A percentile compares a stretch with the other conserved stretches of the same genome.
Conservation (phyloP, 2,329 filamentous ascomycete genomes). For the Fusarium nematophilum region DNA sequence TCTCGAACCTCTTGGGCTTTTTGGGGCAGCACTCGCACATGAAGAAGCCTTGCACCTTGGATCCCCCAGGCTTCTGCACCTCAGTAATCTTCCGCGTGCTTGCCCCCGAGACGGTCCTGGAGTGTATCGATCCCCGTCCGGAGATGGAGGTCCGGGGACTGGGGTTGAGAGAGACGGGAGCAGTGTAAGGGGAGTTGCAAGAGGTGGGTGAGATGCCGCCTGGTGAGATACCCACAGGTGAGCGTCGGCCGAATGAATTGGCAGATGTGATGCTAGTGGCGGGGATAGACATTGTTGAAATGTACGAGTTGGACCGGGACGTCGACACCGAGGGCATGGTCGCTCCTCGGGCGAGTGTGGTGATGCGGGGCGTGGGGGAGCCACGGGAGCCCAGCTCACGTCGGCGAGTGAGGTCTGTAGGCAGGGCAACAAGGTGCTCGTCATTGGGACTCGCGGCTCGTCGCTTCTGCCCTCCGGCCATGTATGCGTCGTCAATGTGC, state of each 20-base stretch:
- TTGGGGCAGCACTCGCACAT: conserved; percentile 40
- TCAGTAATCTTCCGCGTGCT: conserved; percentile 65
- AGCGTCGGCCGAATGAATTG: conserved; percentile 59
- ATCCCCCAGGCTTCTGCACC: conserved; percentile 57
- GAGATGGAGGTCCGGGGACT: conserved; percentile 62
- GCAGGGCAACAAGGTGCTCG: conserved; percentile 54
- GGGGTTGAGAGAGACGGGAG: conserved; percentile 60
- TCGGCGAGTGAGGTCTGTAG: conserved; percentile 59
- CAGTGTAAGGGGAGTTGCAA: conserved; percentile 61
- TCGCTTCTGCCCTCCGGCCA: conserved; percentile 62
- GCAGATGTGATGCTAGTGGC: conserved; percentile 57
- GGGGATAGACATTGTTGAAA: conserved; percentile 57
- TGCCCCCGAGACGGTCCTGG: conserved; percentile 59
- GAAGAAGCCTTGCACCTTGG: conserved; percentile 63
- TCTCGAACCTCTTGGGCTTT: conserved; percentile 38
- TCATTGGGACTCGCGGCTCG: conserved; percentile 67
- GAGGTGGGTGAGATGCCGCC: conserved; percentile 63
- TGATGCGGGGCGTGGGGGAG: conserved; percentile 64
- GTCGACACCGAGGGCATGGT: conserved; percentile 57
- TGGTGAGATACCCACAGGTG: conserved; percentile 58
- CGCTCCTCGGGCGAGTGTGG: conserved; percentile 56
- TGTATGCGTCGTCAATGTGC: conserved; percentile 60
- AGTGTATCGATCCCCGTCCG: conserved; percentile 54
- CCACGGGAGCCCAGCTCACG: conserved; percentile 61
- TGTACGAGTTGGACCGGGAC: conserved; percentile 61